phyloP scores from a whole-genome alignment of 2,329 filamentous ascomycete genomes.

The Nemania sp. region DNA sequence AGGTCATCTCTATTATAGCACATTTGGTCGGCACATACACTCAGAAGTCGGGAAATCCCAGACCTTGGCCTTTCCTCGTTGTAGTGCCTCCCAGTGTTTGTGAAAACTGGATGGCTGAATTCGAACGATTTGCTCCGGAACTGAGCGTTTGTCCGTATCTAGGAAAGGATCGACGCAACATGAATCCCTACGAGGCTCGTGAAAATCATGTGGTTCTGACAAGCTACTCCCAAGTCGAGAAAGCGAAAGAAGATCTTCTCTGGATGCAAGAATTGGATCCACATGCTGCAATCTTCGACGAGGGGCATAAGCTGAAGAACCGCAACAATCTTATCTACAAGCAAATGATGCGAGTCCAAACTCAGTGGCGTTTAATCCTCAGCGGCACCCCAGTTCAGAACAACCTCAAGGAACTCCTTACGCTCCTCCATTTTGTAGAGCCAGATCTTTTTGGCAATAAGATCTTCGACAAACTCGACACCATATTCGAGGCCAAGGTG shows the following conservation, averaged over 20 bases:
- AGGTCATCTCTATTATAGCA: constrained; percentile 89
- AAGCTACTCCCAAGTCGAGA: constrained; percentile 61
- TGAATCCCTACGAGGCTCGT: constrained; percentile 65
- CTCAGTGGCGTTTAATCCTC: constrained; percentile 83
- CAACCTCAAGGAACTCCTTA: constrained; percentile 89
- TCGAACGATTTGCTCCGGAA: constrained; percentile 79
- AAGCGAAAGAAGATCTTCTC: constrained; percentile 52
- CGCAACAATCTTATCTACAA: constrained; percentile 79
- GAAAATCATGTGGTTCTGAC: constrained; percentile 66
- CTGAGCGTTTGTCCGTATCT: constrained; percentile 73
- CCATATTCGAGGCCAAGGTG: constrained; percentile 90
- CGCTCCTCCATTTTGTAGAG: constrained; percentile 91
- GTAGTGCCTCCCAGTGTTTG: constrained; percentile 92
- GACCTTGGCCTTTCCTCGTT: constrained; percentile 74
- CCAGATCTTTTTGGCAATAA: constrained; percentile 74
- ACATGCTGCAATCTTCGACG: constrained; percentile 77
- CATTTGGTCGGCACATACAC: constrained; percentile 72
- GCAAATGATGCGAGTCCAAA: constrained; percentile 74
- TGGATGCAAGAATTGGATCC: constrained; percentile 54
- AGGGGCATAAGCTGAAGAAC: constrained; percentile 93
- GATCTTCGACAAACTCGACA: constrained; percentile 76
- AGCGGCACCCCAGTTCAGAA: constrained; percentile 93
- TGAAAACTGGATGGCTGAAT: constrained; percentile 94
- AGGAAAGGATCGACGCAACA: constrained; percentile 63
- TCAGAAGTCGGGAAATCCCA: constrained; percentile 29